phyloP scores from a whole-genome alignment of 2,329 filamentous ascomycete species.

The Phialophora tarda region DNA sequence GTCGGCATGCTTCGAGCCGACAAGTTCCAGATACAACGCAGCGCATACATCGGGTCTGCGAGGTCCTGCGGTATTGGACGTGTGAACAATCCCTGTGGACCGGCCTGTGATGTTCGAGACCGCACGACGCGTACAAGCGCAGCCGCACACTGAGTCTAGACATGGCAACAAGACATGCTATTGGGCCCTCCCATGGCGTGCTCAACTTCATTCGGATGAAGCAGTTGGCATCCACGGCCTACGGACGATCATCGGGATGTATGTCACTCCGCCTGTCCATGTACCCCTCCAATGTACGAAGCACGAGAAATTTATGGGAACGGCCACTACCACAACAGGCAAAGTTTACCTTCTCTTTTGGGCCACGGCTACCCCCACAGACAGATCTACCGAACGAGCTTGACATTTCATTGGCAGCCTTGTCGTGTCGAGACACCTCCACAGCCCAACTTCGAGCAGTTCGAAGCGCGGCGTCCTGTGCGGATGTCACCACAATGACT shows the following conservation, averaged over 20 bases:
- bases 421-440: background rate
- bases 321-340: background rate
- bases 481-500: constrained; percentile 1
- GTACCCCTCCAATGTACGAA: background rate
- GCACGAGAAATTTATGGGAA: constrained; percentile 3
- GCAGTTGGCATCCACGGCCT: background rate
- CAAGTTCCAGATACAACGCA: background rate
- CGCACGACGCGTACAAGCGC: background rate
- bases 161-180: background rate
- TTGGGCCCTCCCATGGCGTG: background rate
- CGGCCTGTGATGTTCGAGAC: background rate
- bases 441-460: background rate
- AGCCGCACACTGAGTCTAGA: background rate
- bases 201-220: background rate
- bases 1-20: background rate
- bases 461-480: background rate
- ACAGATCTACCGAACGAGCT: background rate
- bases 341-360: constrained; percentile 15
- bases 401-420: constrained; percentile 6
- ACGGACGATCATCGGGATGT: background rate
- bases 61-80: background rate
- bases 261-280: background rate
- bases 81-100: background rate
- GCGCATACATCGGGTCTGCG: background rate
- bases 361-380: background rate